Percentiles rank a stretch among this genome's conserved stretches.
These are phyloP conservation scores for Suhomyces guaymorum DNA, from an alignment of 1,139 yeast species.

Conservation along the genomic window DNA sequence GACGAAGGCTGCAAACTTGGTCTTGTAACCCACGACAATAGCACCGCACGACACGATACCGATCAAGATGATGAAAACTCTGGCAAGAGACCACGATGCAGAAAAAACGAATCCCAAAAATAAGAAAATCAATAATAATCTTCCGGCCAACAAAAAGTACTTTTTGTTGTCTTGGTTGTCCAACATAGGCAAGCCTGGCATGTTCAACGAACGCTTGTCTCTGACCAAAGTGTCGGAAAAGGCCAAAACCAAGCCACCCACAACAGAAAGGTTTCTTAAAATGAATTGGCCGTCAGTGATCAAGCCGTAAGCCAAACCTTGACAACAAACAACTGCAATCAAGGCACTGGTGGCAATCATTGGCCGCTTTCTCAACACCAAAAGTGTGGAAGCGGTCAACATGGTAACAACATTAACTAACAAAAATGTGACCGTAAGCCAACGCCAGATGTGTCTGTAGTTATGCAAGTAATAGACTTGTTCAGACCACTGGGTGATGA, in stretches of 20 bases:
- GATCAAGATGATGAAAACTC: slow-evolving; percentile 63
- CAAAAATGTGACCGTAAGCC: slow-evolving; percentile 74
- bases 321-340: slow-evolving; percentile 71
- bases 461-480: slow-evolving; percentile 84
- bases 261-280: slow-evolving; percentile 82
- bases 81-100: slow-evolving; percentile 69
- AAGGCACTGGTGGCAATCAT: slow-evolving; percentile 73
- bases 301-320: slow-evolving; percentile 88
- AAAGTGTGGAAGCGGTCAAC: slow-evolving; percentile 70
- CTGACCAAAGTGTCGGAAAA: slow-evolving; percentile 87
- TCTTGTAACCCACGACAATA: slow-evolving; percentile 90
- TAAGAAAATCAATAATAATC: slow-evolving; percentile 80
- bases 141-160: slow-evolving; percentile 84
- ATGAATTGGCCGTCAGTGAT: slow-evolving; percentile 80
- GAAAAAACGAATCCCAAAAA: slow-evolving; percentile 85
- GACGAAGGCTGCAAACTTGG: slow-evolving; percentile 82
- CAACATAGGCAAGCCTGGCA: slow-evolving; percentile 91
- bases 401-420: slow-evolving; percentile 64
- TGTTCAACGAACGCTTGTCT: slow-evolving; percentile 65
- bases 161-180: slow-evolving; percentile 83
- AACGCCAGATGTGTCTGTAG: slow-evolving; percentile 77
- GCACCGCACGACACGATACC: slow-evolving; percentile 76
- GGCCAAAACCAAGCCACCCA: slow-evolving; percentile 90
- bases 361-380: slow-evolving; percentile 70
- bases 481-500: slow-evolving; percentile 85